A percentile compares a stretch with the other conserved stretches of the same genome.
Conservation (phyloP, 495 filamentous ascomycete species). For the Corynascus novoguineensis region DNA sequence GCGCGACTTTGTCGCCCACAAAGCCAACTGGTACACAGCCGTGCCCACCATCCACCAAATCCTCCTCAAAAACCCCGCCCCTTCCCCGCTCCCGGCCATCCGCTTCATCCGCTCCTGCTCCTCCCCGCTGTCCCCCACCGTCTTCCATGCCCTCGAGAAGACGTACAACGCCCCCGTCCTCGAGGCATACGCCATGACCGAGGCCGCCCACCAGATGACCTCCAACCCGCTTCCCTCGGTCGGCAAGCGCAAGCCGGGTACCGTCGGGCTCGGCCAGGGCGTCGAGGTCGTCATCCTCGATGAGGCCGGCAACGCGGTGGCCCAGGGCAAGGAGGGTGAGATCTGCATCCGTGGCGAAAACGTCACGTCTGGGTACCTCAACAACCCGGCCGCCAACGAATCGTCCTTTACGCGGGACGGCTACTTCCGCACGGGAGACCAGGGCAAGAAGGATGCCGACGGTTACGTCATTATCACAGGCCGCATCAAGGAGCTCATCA, state of each 20-base stretch:
- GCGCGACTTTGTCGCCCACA: conserved; percentile 60
- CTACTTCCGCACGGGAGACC: conserved; percentile 81
- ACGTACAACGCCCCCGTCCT: conserved; percentile 71
- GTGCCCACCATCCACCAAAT: conserved; percentile 89
- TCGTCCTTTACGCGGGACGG: conserved; percentile 56
- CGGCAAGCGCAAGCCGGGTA: conserved; percentile 63
- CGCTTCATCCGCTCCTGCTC: conserved; percentile 86
- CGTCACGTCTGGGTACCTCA: conserved; percentile 76
- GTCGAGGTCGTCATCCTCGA: conserved; percentile 75
- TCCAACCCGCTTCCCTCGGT: conserved; percentile 73
- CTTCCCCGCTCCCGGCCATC: conserved; percentile 61
- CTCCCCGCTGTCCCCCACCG: conserved; percentile 69
- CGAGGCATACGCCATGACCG: conserved; percentile 89
- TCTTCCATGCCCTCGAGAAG: conserved; percentile 67
- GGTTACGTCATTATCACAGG: conserved; percentile 74
- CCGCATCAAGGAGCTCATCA: conserved; percentile 79
- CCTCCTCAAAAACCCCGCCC: conserved; percentile 62
- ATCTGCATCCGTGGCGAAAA: conserved; percentile 76
- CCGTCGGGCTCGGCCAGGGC: conserved; percentile 73
- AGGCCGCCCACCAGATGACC: conserved; percentile 85
- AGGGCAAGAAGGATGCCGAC: conserved; percentile 67
- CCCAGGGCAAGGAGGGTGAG: conserved; percentile 63
- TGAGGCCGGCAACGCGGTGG: conserved; percentile 53
- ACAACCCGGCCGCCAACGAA: conserved; percentile 68
- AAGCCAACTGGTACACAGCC: conserved; percentile 86